Conservation (phyloP, 148 eudicot genomes). For the Salicornia ramosissima region DNA sequence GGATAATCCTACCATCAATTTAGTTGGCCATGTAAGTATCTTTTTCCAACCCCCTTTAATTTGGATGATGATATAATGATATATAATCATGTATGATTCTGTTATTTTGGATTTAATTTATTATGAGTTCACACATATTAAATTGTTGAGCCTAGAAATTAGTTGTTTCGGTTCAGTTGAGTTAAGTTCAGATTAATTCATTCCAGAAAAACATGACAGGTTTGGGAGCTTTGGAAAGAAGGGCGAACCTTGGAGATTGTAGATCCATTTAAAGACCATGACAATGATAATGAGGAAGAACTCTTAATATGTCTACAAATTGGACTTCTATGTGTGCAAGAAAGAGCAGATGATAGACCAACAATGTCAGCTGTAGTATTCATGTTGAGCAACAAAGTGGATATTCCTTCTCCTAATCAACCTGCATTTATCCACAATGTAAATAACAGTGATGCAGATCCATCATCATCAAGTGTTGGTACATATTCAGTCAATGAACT, state of each 20-base stretch:
- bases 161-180: too few species aligned
- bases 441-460: constrained; percentile 13
- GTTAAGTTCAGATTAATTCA: too few species aligned
- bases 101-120: too few species aligned
- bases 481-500: constrained; percentile 25
- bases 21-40: constrained; percentile 56
- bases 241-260: constrained; percentile 27
- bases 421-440: constrained; percentile 46
- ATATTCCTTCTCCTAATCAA: constrained; percentile 38
- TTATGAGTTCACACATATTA: too few species aligned
- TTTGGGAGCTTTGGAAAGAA: constrained; percentile 47
- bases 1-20: constrained; percentile 38
- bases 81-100: too few species aligned
- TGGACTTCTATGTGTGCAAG: constrained; percentile 52
- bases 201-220: constrained; percentile 22
- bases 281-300: constrained; percentile 20
- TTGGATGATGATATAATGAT: neutral
- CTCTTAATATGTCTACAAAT: constrained; percentile 36
- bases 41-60: too few species aligned
- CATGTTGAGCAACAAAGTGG: constrained; percentile 41
- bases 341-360: constrained; percentile 43
- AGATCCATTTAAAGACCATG: constrained; percentile 26
- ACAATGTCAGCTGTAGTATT: constrained; percentile 43
- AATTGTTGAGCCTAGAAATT: too few species aligned
- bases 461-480: constrained; percentile 32